phyloP scores from a whole-genome alignment of 768 basidiomycete genomes.

The Termitomyces sp. region DNA sequence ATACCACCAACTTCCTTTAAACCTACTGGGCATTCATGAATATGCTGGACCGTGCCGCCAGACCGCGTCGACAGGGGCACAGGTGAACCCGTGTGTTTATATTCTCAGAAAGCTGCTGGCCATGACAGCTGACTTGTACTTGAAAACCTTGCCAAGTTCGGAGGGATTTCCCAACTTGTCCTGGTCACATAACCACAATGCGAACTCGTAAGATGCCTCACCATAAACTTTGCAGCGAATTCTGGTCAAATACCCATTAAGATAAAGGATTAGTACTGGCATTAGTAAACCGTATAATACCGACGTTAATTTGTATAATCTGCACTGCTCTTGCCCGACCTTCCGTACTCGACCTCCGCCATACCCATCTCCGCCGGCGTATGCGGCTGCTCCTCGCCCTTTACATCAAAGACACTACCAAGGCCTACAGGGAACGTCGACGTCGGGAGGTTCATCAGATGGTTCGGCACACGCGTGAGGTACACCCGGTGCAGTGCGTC shows the following conservation, averaged over 20 bases:
- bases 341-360: conserved; percentile 67
- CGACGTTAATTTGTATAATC: conserved; percentile 4
- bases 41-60: too few species aligned
- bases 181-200: too few species aligned
- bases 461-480: conserved; percentile 71
- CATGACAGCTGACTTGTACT: too few species aligned
- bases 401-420: conserved; percentile 47
- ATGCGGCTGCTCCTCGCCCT: conserved; percentile 45
- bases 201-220: not conserved
- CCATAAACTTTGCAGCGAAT: too few species aligned
- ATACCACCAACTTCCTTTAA: too few species aligned
- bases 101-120: too few species aligned
- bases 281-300: conserved; percentile 1
- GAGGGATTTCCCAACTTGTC: too few species aligned
- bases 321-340: conserved; percentile 53
- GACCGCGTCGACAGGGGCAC: too few species aligned
- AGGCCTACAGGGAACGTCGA: conserved; percentile 62
- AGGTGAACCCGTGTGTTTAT: too few species aligned
- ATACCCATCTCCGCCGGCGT: conserved; percentile 51
- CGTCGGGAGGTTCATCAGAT: conserved; percentile 67
- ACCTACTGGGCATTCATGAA: too few species aligned
- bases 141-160: too few species aligned
- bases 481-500: conserved; percentile 82
- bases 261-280: conserved; percentile 3
- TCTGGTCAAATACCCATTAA: not conserved